These are phyloP conservation scores for Sicyos edulis DNA, from an alignment of 306 rosid genomes.

Conservation along the genomic window DNA sequence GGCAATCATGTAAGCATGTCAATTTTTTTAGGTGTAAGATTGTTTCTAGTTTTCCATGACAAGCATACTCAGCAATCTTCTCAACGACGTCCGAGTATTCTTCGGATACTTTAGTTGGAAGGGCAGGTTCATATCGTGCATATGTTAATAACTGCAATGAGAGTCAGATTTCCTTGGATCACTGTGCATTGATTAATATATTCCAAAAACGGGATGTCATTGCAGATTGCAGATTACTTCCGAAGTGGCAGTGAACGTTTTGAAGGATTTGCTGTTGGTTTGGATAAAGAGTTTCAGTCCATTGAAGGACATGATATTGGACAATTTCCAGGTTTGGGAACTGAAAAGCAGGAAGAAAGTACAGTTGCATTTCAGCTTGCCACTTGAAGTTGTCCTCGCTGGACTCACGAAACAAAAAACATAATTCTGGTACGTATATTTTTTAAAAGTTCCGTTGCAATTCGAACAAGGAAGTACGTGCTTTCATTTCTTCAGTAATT, in stretches of 20 bases:
- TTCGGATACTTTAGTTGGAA: background rate
- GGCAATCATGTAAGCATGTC: constrained; percentile 58
- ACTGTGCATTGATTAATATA: background rate
- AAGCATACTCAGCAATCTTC: background rate
- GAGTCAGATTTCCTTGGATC: background rate
- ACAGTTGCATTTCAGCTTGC: constrained; percentile 35
- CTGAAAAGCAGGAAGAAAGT: constrained; percentile 26
- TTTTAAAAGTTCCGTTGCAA: background rate
- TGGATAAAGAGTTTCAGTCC: constrained; percentile 50
- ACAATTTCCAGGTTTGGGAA: constrained; percentile 56
- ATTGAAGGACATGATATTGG: constrained; percentile 76
- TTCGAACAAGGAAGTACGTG: background rate
- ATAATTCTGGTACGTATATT: background rate
- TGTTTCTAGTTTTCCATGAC: background rate
- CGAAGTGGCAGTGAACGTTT: constrained; percentile 33
- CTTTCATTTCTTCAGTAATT: background rate
- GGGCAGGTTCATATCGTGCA: background rate
- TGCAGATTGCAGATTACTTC: constrained; percentile 77
- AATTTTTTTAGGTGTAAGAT: background rate
- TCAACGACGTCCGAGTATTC: background rate
- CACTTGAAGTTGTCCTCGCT: constrained; percentile 20
- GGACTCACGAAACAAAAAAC: background rate
- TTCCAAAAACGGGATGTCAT: constrained; percentile 16
- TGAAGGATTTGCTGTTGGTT: constrained; percentile 63
- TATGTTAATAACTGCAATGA: background rate